Evolutionary conservation across 1,284 basidiomycete species (phyloP), one percentile per base, ranked within the genome.

Genomic region (Trichosporon sp.): DNA sequence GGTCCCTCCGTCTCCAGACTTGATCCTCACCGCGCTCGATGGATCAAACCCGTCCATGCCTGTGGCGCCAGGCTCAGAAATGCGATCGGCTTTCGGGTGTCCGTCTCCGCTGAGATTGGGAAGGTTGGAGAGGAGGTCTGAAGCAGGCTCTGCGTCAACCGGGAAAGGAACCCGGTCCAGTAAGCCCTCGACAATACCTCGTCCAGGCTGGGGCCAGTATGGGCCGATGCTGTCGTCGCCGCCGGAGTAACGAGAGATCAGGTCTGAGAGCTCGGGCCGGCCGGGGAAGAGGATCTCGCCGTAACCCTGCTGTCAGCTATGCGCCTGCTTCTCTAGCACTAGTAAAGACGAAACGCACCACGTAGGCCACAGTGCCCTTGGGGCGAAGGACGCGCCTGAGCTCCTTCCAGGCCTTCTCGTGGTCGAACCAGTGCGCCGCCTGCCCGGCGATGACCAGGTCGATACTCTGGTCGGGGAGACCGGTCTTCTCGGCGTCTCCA

Each of bases 351-450:
- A 3, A 5, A 64, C 86, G 42, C 69, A 91, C 91, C 88, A 91
- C 92, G 73, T 91, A 89, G 2, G 91, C 91, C 7, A 89, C 88
- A 0, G 88, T 90, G 0, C 92, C 93, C 9, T 88, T 87, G 0
- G 85, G 86, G 47, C 87, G 85, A 64, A 94, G 81, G 2, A 91
- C 85, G 1, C 90, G 85, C 1, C 85, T 85, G 1, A 89, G 83
- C 78, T 92, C 89, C 0, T 85, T 86, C 91, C 92, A 95, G 6
- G 90, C 85, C 70, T 85, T 86, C 3, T 80, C 77, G 86, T 91
- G 91, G 76, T 93, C 86, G 77, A 95, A 95, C 92, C 92, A 95
- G 78, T 96, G 93, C 0, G 89, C 89, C 0, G 93, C 89, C 81
- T 94, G 93, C 1, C 90, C 91, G 21, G 91, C 86, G 5, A 91